phyloP scores from a whole-genome alignment of 192 early-diverging fungal species.

The Backusella parvicylindrica region DNA sequence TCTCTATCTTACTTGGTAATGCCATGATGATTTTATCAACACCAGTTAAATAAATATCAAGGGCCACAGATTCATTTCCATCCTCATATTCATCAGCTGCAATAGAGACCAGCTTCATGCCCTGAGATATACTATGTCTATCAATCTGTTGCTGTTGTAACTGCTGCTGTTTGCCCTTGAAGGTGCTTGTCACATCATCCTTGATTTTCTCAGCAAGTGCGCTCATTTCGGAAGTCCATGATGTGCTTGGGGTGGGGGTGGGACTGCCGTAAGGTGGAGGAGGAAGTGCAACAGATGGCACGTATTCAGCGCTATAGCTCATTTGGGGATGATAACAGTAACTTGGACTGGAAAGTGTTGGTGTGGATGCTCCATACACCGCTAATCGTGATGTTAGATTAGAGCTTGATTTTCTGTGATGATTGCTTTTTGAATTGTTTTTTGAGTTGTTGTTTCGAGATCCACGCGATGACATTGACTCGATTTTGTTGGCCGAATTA shows the following conservation, averaged over 20 bases:
- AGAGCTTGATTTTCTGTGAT: not conserved
- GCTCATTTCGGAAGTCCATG: conserved; percentile 25
- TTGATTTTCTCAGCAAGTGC: conserved; percentile 20
- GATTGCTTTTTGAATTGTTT: too few relatives aligned
- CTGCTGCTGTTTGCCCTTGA: not conserved
- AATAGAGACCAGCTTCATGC: conserved; percentile 34
- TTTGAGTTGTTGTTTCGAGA: not conserved
- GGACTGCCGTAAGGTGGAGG: conserved; percentile 13
- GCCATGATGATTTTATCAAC: conserved; percentile 39
- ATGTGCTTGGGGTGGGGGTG: conserved; percentile 8
- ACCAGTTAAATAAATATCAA: conserved; percentile 36
- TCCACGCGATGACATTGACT: conserved; percentile 7
- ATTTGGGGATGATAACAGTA: not conserved
- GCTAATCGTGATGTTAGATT: not conserved
- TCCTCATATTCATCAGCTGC: conserved; percentile 37
- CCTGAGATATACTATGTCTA: conserved; percentile 30
- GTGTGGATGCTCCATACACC: not conserved
- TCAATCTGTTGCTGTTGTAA: conserved; percentile 7
- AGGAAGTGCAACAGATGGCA: not conserved
- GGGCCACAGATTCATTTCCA: conserved; percentile 31
- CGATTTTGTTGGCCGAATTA: conserved; percentile 12
- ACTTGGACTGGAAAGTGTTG: not conserved
- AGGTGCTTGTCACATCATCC: conserved; percentile 2
- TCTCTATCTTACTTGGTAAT: conserved; percentile 28
- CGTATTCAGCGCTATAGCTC: not conserved